Evolutionary conservation across 2,329 filamentous ascomycete genomes (phyloP).

Genomic region (Phyllosticta citribraziliensis): DNA sequence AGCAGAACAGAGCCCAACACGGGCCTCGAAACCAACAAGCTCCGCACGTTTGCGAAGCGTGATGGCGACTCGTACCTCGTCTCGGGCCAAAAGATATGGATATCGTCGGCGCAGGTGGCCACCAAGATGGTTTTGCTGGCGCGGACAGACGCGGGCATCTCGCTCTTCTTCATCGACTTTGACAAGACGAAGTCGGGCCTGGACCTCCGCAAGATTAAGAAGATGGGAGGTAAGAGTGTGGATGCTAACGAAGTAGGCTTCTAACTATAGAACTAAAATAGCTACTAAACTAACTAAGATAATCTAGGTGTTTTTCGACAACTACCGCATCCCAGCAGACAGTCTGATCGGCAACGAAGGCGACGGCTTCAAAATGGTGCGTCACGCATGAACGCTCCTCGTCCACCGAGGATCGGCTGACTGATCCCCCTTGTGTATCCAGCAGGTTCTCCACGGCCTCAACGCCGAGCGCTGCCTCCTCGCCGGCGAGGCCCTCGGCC

Average conservation of each 20-base stretch:
- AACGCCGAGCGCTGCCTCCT: constrained; percentile 40
- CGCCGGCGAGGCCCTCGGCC: constrained; percentile 67
- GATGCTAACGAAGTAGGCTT: too few relatives aligned
- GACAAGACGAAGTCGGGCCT: constrained; percentile 50
- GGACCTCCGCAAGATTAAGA: constrained; percentile 62
- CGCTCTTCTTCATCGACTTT: constrained; percentile 71
- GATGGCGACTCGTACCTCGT: constrained; percentile 55
- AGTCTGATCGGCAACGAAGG: constrained; percentile 62
- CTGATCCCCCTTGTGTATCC: constrained; percentile 13
- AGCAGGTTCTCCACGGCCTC: constrained; percentile 34
- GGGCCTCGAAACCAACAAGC: constrained; percentile 65
- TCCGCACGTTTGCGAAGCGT: constrained; percentile 55
- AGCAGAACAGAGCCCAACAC: constrained; percentile 63
- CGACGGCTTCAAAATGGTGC: constrained; percentile 63
- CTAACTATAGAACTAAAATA: too few relatives aligned
- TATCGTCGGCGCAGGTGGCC: constrained; percentile 74
- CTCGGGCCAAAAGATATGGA: constrained; percentile 81
- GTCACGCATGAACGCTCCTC: not conserved
- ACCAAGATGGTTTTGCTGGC: constrained; percentile 75
- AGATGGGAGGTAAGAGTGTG: too few relatives aligned
- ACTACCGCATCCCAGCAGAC: constrained; percentile 56
- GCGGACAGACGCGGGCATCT: constrained; percentile 64
- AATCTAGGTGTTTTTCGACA: constrained; percentile 87
- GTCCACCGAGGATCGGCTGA: too few relatives aligned
- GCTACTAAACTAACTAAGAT: too few relatives aligned